A percentile compares a stretch with the other conserved stretches of the same genome.
These are phyloP conservation scores for grape (Vitis vinifera) DNA, from an alignment of 164 flowering plant genomes.

Conservation along the genomic window ASM3070453v1 NC_081819.1:12934001-12934500, in stretches of 20 bases:
- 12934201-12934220: too few relatives aligned
- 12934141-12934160: constrained; percentile 75
- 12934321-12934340: constrained; percentile 22
- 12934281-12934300: constrained; percentile 24
- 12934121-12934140: constrained; percentile 50
- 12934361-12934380: constrained; percentile 16
- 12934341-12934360: constrained; percentile 14
- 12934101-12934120: constrained; percentile 44
- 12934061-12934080: constrained; percentile 2
- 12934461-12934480: constrained; percentile 15
- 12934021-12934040: constrained; percentile 77
- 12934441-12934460: constrained; percentile 7
- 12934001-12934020: constrained; percentile 84
- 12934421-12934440: neutral
- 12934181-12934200: constrained; percentile 17
- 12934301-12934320: constrained; percentile 25
- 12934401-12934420: neutral
- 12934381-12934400: neutral
- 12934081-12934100: neutral
- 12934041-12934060: constrained; percentile 39
- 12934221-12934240: too few relatives aligned
- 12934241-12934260: too few relatives aligned
- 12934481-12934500: constrained; percentile 26
- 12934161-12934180: constrained; percentile 57
- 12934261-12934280: constrained; percentile 22